phyloP scores from a whole-genome alignment of 495 filamentous ascomycete species.

The Trichocladium uniseriatum region DNA sequence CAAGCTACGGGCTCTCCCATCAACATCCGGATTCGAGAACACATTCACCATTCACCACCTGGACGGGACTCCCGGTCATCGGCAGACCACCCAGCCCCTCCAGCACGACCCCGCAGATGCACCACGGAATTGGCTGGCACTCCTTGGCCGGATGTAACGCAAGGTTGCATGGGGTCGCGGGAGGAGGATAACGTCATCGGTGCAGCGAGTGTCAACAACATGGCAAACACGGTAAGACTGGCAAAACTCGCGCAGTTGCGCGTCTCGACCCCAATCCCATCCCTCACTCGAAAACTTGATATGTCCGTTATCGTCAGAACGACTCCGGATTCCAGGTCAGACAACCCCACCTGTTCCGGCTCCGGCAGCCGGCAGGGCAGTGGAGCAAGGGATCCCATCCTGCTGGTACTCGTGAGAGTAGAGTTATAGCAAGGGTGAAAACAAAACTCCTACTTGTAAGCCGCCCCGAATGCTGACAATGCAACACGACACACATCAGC shows the following conservation, averaged over 20 bases:
- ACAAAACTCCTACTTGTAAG: too few relatives aligned
- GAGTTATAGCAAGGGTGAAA: too few relatives aligned
- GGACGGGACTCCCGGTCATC: too few relatives aligned
- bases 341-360: background rate
- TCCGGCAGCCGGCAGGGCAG: background rate
- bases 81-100: background rate
- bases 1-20: too few relatives aligned
- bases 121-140: background rate
- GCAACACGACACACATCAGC: too few relatives aligned
- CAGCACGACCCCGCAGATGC: background rate
- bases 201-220: background rate
- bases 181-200: constrained; percentile 1
- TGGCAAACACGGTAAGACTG: background rate
- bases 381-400: too few relatives aligned
- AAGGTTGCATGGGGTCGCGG: background rate
- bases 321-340: background rate
- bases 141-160: background rate
- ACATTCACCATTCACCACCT: too few relatives aligned
- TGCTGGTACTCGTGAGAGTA: too few relatives aligned
- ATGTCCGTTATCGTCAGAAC: background rate
- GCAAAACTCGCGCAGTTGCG: background rate
- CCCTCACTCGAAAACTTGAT: background rate
- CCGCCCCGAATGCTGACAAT: too few relatives aligned
- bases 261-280: background rate
- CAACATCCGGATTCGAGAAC: too few relatives aligned